phyloP scores from a whole-genome alignment of 2,329 filamentous ascomycete genomes.

The Colletotrichum sp. region DNA sequence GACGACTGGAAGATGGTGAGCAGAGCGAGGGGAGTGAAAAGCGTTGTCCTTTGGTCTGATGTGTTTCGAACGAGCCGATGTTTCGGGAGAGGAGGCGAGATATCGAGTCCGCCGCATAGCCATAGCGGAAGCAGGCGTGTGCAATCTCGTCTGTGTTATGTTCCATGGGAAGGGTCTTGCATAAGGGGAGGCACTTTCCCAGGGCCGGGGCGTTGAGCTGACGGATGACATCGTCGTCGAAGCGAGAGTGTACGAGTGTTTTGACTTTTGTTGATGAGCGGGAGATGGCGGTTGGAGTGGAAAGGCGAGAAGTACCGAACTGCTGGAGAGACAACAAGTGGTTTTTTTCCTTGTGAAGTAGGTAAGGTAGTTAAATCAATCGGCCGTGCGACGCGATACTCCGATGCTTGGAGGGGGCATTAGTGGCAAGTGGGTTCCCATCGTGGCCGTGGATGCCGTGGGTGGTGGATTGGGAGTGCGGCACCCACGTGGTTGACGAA shows the following conservation, averaged over 20 bases:
- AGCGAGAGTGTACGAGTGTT: background rate
- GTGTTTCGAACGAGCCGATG: slow-evolving; percentile 1
- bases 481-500: background rate
- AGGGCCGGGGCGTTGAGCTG: background rate
- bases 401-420: background rate
- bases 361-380: background rate
- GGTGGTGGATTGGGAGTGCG: background rate
- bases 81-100: background rate
- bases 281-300: background rate
- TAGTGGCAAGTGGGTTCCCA: background rate
- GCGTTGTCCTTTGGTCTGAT: background rate
- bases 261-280: background rate
- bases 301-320: background rate
- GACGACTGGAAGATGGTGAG: background rate
- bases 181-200: background rate
- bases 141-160: background rate
- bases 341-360: background rate
- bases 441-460: background rate
- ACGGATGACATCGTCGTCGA: background rate
- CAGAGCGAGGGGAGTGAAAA: background rate
- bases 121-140: background rate
- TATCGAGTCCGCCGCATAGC: background rate
- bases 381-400: background rate
- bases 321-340: background rate
- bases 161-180: background rate